Conservation (phyloP, 2,329 filamentous ascomycete species). For the Aspergillus uvarum region DNA sequence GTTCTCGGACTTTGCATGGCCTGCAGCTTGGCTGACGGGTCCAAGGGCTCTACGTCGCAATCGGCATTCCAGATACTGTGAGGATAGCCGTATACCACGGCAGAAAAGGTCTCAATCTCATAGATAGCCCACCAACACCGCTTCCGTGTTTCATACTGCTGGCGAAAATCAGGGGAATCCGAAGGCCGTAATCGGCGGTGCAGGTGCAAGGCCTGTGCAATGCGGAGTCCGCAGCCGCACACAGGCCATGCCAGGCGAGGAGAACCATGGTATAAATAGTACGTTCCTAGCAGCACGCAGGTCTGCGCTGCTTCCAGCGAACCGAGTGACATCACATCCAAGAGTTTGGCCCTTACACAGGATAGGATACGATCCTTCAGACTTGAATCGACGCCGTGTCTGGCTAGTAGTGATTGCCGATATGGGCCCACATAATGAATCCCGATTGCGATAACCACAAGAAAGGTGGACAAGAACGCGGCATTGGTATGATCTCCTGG, state of each 20-base stretch:
- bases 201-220: constrained; percentile 38
- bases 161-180: neutral
- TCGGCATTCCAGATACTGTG: constrained; percentile 34
- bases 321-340: constrained; percentile 25
- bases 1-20: constrained; percentile 9
- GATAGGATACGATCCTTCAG: constrained; percentile 21
- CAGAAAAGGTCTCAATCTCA: constrained; percentile 44
- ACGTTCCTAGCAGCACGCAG: constrained; percentile 39
- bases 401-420: constrained; percentile 9
- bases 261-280: constrained; percentile 39
- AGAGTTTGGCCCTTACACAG: constrained; percentile 13
- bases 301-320: constrained; percentile 35
- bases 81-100: constrained; percentile 44
- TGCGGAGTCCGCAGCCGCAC: constrained; percentile 38
- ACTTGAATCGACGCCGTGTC: neutral
- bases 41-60: constrained; percentile 31
- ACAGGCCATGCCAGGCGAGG: constrained; percentile 42
- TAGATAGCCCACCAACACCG: constrained; percentile 46
- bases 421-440: constrained; percentile 22
- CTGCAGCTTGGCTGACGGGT: constrained; percentile 23
- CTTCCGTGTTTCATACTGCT: constrained; percentile 30
- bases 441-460: constrained; percentile 27
- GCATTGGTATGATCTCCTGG: neutral
- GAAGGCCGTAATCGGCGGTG: constrained; percentile 23
- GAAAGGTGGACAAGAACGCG: constrained; percentile 22